Base-by-base conservation (phyloP, 768 basidiomycete species). In the Mycena indigotica region DNA sequence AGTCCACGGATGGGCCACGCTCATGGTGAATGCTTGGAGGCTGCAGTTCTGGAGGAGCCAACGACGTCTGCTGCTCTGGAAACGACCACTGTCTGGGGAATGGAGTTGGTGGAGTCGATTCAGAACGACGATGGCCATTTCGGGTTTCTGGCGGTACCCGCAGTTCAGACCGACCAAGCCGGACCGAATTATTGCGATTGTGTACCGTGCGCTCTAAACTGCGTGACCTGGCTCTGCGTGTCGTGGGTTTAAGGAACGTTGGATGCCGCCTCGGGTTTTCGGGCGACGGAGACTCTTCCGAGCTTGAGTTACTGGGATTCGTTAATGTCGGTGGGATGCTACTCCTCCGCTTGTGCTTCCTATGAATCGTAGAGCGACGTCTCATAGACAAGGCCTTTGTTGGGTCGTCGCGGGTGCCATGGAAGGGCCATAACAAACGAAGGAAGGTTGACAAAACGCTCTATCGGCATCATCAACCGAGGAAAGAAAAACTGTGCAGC, bases 381-480 rank as follows among this genome's bases (percentile, higher is more conserved):
- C 32, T 49, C 16, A 24, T 28, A 49, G 48, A n/a, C 21, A 39
- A 23, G 13, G 55, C 61, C n/a, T 41, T 45, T 38, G 57, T n/a
- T n/a, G n/a, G n/a, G n/a, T n/a, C 53, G 54, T 57, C 51, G 40
- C 38, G 52, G 40, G 56, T 48, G 19, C 39, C 38, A 44, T 52
- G 46, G 24, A 5, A 32, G 16, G 61, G 57, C 13, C 46, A 44
- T 19, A 58, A 13, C 25, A 52, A 50, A 58, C 57, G 57, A 56
- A 62, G 28, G 21, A 62, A 24, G n/a, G 54, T 58, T 23, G 57
- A 55, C 55, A 62, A 49, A 25, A 58, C 57, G 61, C 61, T 62
- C 61, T 62, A n/a, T 8, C 3, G 5, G 19, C 10, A 8, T 23
- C 48, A 55, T 57, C 40, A 61, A 41, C 59, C 25, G n/a, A 5